phyloP scores from a whole-genome alignment of 495 filamentous ascomycete genomes.

The Halenospora varia region DNA sequence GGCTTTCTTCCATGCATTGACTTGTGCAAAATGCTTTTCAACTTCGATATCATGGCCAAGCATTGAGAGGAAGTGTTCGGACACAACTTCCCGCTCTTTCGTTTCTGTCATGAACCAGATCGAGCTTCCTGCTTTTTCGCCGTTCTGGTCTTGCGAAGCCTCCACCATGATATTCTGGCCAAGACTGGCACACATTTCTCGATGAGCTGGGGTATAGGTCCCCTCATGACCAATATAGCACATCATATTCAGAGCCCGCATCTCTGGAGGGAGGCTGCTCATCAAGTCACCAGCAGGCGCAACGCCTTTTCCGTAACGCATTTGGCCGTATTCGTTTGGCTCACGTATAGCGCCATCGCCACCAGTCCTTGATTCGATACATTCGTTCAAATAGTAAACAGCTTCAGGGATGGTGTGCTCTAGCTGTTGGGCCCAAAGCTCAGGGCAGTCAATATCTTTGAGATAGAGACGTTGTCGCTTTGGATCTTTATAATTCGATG shows the following conservation, averaged over 20 bases:
- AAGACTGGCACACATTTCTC: constrained; percentile 95
- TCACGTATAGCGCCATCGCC: constrained; percentile 42
- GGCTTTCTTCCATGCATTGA: constrained; percentile 88
- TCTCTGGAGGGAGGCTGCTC: constrained; percentile 78
- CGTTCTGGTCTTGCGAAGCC: constrained; percentile 66
- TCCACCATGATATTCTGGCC: constrained; percentile 99
- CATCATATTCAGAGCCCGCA: constrained; percentile 95
- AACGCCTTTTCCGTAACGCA: constrained; percentile 34
- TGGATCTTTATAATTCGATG: constrained; percentile 62
- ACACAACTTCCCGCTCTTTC: constrained; percentile 78
- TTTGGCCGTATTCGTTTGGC: constrained; percentile 39
- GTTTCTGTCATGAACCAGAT: constrained; percentile 98
- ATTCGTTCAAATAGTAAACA: constrained; percentile 85
- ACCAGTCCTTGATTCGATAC: constrained; percentile 48
- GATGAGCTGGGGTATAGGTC: constrained; percentile 92
- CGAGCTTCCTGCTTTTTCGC: constrained; percentile 76
- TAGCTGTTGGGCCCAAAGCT: constrained; percentile 75
- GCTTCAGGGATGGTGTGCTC: constrained; percentile 69
- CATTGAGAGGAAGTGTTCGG: constrained; percentile 87
- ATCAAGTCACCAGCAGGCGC: constrained; percentile 82
- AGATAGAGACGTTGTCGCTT: constrained; percentile 81
- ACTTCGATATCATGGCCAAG: constrained; percentile 95
- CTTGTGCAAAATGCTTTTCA: constrained; percentile 91
- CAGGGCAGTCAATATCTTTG: constrained; percentile 92
- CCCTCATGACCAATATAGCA: constrained; percentile 98